Evolutionary conservation across 2,329 filamentous ascomycete genomes (phyloP), one percentile per base, ranked within the genome.

Genomic region (Capronia epimyces): DNA sequence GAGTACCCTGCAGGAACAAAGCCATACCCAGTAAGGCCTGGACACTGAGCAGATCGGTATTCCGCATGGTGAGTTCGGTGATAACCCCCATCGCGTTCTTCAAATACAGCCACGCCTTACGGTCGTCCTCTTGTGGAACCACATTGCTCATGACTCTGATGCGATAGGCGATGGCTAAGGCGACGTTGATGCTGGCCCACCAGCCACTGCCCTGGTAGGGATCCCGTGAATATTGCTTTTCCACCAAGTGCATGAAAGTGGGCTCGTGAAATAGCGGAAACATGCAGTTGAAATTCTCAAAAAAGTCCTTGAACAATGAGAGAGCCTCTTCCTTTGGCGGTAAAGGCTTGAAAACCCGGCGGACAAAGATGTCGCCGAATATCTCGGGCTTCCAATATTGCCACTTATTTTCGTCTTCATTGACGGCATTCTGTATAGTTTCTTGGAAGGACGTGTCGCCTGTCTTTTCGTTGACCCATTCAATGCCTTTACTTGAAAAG

Each of bases 281-380:
- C 80, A 97, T 91, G 80, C 89, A 93, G 73, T 98, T 98, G 77
- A 98, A 97, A 70, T 96, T 96, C 64, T 95, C 88, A 60, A 98
- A 98, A 65, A 86, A 98, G 68, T 98, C 93, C 68, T 86, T 89
- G 54, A 96, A 80, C 31, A 97, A 73, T 1, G 89, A 94, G 55
- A 94, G 69, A 0, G 89, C 88, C 70, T 96, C 90, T n/a, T 83
- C 77, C 68, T 94, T 94, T 0, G 87, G 76, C 2, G 93, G 93
- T 25, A 97, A 70, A 13, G 83, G 84, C 54, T 86, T 85, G 75
- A 91, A 96, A 22, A 95, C 79, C 13, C 84, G 84, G 31, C 90
- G 83, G 46, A 83, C 82, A 71, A 97, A 97, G 16, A 98, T 80
- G 66, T 97, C 91, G 43, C 86, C 82, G 68, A 97, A 97, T 20